Conservation (phyloP, 441 rosid species). For the Populus hybrid region DNA sequence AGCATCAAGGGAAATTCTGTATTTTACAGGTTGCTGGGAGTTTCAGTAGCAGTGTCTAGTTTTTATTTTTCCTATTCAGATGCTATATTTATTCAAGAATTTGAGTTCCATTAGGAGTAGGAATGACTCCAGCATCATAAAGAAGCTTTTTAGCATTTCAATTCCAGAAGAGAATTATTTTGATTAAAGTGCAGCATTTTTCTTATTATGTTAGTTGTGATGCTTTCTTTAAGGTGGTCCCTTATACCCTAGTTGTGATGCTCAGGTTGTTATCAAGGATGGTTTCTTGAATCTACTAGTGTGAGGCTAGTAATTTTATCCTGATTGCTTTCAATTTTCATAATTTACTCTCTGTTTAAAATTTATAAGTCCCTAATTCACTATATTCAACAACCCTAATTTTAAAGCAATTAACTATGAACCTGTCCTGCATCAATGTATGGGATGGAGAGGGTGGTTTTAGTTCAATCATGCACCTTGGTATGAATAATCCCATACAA, state of each 20-base stretch:
- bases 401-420: background rate
- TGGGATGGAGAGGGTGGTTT: background rate
- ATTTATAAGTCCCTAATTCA: background rate
- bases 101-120: background rate
- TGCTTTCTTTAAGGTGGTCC: background rate
- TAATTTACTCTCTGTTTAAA: background rate
- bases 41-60: background rate
- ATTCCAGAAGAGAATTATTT: background rate
- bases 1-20: background rate
- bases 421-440: background rate
- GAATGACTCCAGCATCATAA: background rate
- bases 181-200: background rate
- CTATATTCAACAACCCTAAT: background rate
- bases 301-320: background rate
- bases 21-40: background rate
- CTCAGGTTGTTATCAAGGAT: background rate
- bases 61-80: background rate
- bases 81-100: background rate
- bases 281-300: background rate
- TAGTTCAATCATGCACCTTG: background rate
- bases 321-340: background rate
- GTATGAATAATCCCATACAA: background rate
- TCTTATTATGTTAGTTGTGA: background rate
- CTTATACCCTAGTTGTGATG: background rate
- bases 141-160: background rate